Base-by-base conservation (phyloP, 1,139 yeast genomes). In the Hemisphaericaspora xylanilytica region DNA sequence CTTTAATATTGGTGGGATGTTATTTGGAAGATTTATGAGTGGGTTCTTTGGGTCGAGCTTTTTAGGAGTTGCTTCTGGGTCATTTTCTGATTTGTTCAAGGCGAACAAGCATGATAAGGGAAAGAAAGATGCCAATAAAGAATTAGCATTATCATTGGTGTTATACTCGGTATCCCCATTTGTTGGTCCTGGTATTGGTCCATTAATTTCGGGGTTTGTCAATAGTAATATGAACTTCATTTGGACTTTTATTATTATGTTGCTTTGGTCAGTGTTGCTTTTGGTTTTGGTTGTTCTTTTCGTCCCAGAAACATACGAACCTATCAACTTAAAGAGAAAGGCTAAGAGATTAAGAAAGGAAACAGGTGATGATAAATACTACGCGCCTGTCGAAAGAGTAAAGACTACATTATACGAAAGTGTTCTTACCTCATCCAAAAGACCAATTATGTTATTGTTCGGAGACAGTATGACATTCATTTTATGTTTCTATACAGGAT, bases 401-500 rank as follows among this genome's bases (percentile, higher is more conserved):
- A 48, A 55, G 8, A 49, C 48, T 17, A 43, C 61, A 1, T 36
- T 71, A 17, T 44, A 52, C 30, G 47, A 55, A 37, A 55, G 70
- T 12, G 56, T 73, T 6, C 42, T 70, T 4, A 48, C 60, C 16
- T 70, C 79, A 21, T 64, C 75, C 12, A 60, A 65, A 35, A 56
- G 85, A 49, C 90, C 90, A 1, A 51, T 82, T 20, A 61, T 71
- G 21, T 59, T 83, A 29, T 50, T 83, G 16, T 43, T 68, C n/a
- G 57, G 56, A 24, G 89, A 83, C 49, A 80, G 81, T 39, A 82
- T 83, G 83, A 75, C 83, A 50, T 57, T 69, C 13, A 66, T 76
- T 2, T 61, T 83, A 15, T 80, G 87, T 47, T 64, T 79, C 44
- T 82, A 81, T 51, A 73, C 86, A 0, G 86, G 85, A 0, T 62